Conservation (phyloP, 1,139 yeast genomes). For the Waltiozyma sp. region DNA sequence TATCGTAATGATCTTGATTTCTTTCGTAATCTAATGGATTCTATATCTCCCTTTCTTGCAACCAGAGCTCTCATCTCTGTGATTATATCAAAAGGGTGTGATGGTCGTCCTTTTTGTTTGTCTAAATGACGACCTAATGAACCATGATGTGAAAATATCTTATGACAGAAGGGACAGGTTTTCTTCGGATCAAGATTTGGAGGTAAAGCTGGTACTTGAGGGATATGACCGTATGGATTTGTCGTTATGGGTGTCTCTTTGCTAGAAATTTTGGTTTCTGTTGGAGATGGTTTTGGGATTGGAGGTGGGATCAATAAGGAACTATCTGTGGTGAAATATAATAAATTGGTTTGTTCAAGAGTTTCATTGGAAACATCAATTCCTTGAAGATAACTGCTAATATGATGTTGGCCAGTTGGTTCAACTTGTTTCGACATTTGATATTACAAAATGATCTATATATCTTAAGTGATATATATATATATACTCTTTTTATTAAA, state of each 20-base stretch:
- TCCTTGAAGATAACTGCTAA: constrained; percentile 12
- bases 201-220: constrained; percentile 12
- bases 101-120: constrained; percentile 32
- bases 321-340: constrained; percentile 12
- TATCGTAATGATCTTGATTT: constrained; percentile 29
- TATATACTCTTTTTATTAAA: too few species aligned
- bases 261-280: not conserved
- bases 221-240: constrained; percentile 6
- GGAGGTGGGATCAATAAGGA: constrained; percentile 4
- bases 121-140: constrained; percentile 42
- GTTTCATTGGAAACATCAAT: constrained; percentile 13
- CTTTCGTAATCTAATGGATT: constrained; percentile 28
- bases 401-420: not conserved
- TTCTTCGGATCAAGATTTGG: constrained; percentile 25
- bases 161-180: constrained; percentile 36
- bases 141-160: constrained; percentile 39
- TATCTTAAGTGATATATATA: too few species aligned
- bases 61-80: constrained; percentile 33
- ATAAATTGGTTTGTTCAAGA: constrained; percentile 6
- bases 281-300: not conserved
- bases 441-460: too few species aligned
- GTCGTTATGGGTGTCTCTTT: not conserved
- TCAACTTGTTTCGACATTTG: not conserved
- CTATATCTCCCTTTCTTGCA: constrained; percentile 36
- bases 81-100: constrained; percentile 34